Evolutionary conservation across 2,329 filamentous ascomycete genomes (phyloP).

Genomic region (Neonectria neomacrospora): DNA sequence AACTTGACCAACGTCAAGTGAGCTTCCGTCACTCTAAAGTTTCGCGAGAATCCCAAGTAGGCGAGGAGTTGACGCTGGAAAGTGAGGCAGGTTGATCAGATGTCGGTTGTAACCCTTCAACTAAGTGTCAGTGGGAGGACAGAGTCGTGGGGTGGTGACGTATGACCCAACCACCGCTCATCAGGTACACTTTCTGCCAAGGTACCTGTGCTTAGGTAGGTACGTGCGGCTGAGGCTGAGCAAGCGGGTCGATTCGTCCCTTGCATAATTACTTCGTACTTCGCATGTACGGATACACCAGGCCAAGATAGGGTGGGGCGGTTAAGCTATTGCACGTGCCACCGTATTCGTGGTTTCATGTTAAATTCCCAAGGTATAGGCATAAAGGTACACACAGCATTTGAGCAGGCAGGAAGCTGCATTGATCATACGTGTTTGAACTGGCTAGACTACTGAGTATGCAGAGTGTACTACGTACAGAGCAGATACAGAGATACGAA

Average conservation of each 20-base stretch:
- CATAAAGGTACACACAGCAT: background rate
- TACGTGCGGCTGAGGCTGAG: conserved; percentile 10
- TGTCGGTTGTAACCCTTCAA: background rate
- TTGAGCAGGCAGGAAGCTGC: background rate
- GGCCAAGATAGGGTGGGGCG: background rate
- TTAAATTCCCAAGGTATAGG: background rate
- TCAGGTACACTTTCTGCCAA: background rate
- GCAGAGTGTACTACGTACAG: too few species aligned
- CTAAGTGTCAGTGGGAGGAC: background rate
- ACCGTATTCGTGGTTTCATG: background rate
- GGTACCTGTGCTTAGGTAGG: conserved; percentile 9
- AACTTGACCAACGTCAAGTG: too few species aligned
- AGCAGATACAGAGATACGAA: background rate
- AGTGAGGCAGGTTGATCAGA: background rate
- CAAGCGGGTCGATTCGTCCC: background rate
- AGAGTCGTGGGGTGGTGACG: conserved; percentile 1
- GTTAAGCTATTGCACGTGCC: background rate
- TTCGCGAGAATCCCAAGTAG: background rate
- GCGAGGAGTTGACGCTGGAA: background rate
- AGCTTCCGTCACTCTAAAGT: background rate
- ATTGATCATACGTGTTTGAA: background rate
- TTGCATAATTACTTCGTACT: conserved; percentile 1
- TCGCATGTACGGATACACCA: background rate
- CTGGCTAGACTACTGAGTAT: background rate
- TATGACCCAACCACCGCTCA: background rate